A percentile compares a stretch with the other conserved stretches of the same genome.
phyloP scores from a whole-genome alignment of 1,284 basidiomycete species.

The Leccinum cinnamomeum region DNA sequence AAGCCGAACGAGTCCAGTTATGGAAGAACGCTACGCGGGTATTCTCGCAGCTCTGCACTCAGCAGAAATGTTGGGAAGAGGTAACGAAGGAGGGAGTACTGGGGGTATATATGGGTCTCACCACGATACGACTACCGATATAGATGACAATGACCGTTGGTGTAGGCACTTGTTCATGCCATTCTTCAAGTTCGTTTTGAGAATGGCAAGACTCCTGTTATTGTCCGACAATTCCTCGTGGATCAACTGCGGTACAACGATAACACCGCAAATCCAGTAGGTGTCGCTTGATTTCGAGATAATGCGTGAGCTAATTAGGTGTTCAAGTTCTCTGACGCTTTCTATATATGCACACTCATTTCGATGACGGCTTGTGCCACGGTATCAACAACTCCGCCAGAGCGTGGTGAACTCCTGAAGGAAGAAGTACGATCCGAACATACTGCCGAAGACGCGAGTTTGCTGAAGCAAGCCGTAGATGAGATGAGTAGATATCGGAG shows the following conservation, averaged over 20 bases:
- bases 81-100: constrained; percentile 28
- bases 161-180: too few species aligned
- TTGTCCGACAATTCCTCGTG: too few species aligned
- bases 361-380: too few species aligned
- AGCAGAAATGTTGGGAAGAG: constrained; percentile 15
- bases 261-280: too few species aligned
- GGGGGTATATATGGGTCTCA: constrained; percentile 32
- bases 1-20: background rate
- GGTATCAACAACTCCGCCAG: constrained; percentile 63
- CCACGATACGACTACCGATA: constrained; percentile 10
- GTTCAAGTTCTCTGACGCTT: too few species aligned
- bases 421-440: constrained; percentile 64
- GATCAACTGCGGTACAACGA: too few species aligned
- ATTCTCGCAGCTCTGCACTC: constrained; percentile 28
- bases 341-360: too few species aligned
- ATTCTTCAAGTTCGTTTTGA: too few species aligned
- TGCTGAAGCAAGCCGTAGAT: constrained; percentile 66
- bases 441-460: constrained; percentile 62
- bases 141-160: constrained; percentile 5
- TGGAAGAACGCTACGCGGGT: constrained; percentile 32
- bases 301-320: too few species aligned
- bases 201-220: too few species aligned
- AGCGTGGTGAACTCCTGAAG: constrained; percentile 72
- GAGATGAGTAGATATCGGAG: constrained; percentile 91
- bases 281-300: too few species aligned